Evolutionary conservation across 768 basidiomycete species (phyloP), one percentile per base, ranked within the genome.

Genomic region (Gymnopilus dilepis): DNA sequence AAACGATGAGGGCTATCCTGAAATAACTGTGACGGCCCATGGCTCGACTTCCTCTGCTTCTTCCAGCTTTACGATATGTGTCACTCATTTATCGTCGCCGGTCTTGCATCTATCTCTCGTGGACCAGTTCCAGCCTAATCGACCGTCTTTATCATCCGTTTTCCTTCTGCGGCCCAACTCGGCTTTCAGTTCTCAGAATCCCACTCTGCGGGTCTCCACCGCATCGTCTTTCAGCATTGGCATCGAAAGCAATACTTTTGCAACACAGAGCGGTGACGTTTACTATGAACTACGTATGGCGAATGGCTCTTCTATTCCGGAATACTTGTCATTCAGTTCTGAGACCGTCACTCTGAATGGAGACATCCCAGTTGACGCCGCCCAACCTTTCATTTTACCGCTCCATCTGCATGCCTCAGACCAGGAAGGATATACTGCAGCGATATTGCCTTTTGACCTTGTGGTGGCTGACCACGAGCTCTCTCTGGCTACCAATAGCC

Each of bases 191-290:
- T 80, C 78, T 15, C 67, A 73, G 47, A 78, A 75, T 51, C 88
- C 88, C 57, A 78, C 82, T 51, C 71, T 97, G 58, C 81, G 94
- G 53, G 84, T 97, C 9, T 94, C 94, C 1, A 85, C 85, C 6
- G 74, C 78, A 45, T 97, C 95, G 94, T 92, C 92, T 0, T 98
- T 97, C 77, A 94, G 92, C 68, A 83, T 98, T 60, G 96, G 95
- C 13, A 86, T 97, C 67, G 76, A 87, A 53, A 78, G 84, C 61
- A 77, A 83, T 34, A 95, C 91, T 2, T 89, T 87, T 72, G 60
- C 70, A 2, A 77, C 82, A 30, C 59, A 73, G 15, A 64, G 63
- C 2, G 75, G 82, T 33, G 76, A 75, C 26, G 66, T 92, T 38
- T 89, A 71, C 70, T 95, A 95, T 69, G 79, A 81, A 9, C 87